Conservation (phyloP, 768 basidiomycete genomes). For the Leccinellum albellum region DNA sequence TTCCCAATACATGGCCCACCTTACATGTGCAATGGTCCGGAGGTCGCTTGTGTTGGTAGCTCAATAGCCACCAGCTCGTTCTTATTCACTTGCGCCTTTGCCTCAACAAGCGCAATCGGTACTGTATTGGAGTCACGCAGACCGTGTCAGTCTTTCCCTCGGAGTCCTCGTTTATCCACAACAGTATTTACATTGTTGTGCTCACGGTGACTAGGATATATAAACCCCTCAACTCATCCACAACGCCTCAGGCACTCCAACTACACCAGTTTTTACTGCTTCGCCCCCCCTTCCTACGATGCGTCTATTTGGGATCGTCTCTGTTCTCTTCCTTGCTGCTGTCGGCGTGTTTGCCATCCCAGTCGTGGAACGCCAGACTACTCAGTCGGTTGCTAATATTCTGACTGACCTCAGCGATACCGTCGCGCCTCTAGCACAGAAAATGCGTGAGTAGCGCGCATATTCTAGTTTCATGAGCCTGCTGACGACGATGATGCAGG, state of each 20-base stretch:
- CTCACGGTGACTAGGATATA: constrained; percentile 2
- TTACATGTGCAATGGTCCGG: not conserved
- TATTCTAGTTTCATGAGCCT: not conserved
- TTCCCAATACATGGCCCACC: not conserved
- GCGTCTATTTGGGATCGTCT: constrained; percentile 5
- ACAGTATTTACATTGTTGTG: not conserved
- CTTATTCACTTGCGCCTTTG: not conserved
- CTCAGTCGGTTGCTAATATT: constrained; percentile 3
- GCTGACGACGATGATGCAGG: constrained; percentile 1
- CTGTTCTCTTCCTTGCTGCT: constrained; percentile 5
- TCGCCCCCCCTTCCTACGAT: not conserved
- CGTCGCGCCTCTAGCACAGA: constrained; percentile 7
- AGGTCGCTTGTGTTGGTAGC: not conserved
- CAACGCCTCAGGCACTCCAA: constrained; percentile 9
- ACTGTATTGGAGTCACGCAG: not conserved
- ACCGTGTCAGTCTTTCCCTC: not conserved
- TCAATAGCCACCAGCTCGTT: not conserved
- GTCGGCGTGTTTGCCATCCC: constrained; percentile 9
- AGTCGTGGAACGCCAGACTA: constrained; percentile 3
- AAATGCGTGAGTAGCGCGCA: constrained; percentile 3
- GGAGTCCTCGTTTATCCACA: constrained; percentile 1
- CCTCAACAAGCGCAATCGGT: not conserved
- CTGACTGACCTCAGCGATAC: constrained; percentile 2
- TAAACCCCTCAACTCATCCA: not conserved
- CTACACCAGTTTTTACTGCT: constrained; percentile 1